These are phyloP conservation scores for Phytophthora nicotianae DNA, from an alignment of 352 stramenopile genomes.

Conservation along the genomic window DNA sequence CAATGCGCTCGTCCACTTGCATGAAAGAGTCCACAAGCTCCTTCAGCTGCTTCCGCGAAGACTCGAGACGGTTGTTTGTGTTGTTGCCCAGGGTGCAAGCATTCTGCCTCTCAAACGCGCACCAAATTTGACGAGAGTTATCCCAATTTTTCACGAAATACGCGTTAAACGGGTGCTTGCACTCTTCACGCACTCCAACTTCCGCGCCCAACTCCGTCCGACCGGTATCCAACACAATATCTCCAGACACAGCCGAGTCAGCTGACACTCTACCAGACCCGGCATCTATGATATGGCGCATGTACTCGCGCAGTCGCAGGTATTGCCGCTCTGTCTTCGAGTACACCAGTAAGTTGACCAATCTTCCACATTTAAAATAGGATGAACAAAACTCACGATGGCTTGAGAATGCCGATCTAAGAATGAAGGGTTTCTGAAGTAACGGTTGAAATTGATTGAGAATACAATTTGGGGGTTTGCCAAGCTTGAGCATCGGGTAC, in stretches of 20 bases:
- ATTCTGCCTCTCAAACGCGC: conserved; percentile 15
- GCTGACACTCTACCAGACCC: not conserved
- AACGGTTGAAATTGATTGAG: too few relatives aligned
- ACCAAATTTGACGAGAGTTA: conserved; percentile 19
- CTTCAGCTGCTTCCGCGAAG: conserved; percentile 35
- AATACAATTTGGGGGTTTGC: too few relatives aligned
- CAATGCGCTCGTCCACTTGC: conserved; percentile 24
- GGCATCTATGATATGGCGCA: conserved; percentile 1
- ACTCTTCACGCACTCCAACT: not conserved
- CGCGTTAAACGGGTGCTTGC: conserved; percentile 16
- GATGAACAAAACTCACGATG: too few relatives aligned
- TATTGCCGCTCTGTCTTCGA: conserved; percentile 11
- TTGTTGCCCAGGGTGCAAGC: conserved; percentile 29
- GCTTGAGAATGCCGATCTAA: too few relatives aligned
- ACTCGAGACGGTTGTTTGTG: conserved; percentile 37
- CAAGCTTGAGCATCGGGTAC: too few relatives aligned
- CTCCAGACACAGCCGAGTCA: not conserved
- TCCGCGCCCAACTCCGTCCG: not conserved
- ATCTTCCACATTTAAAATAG: too few relatives aligned
- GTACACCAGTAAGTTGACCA: conserved; percentile 21
- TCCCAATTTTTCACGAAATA: conserved; percentile 40
- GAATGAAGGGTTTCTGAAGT: too few relatives aligned
- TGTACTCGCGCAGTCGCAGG: conserved; percentile 10
- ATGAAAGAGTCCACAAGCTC: conserved; percentile 17
- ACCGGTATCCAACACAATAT: not conserved